Evolutionary conservation across 1,284 basidiomycete species (phyloP), one percentile per base, ranked within the genome.

Genomic region (Apiotrichum domesticum): DNA sequence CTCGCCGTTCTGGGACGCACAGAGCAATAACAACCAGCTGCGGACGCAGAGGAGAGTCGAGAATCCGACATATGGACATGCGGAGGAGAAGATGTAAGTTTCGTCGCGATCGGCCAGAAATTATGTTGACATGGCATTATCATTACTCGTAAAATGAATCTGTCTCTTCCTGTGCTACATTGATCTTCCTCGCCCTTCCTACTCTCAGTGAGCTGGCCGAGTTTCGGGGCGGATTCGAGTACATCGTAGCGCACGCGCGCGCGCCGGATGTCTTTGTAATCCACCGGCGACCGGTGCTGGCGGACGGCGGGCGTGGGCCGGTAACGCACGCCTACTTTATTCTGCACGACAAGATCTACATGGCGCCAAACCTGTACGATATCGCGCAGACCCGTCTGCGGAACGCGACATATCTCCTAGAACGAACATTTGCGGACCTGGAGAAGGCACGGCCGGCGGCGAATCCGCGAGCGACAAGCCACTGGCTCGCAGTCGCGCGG

Each of bases 1-100:
- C 53, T 74, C 72, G 14, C 73, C 73, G 4, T 75, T 75, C 62
- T 75, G 65, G 59, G 70, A 74, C 55, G 37, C 60, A 2, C 65
- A 67, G 41, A 72, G 68, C 32, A 75, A 75, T 51, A 75, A 75
- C 57, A 63, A 63, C 45, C 65, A 66, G 9, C 58, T 75, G 35
- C 52, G 73, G 5, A 71, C 69, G 0, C 73, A 75, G 49, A 47
- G 66, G 3, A 40, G 66, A 11, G 66, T 75, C 8, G 66, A 68
- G 53, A 67, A 71, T 37, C 70, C 69, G 10, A 63, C 59, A 1
- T 75, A 73, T 54, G 71, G 71, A 5, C 63, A 68, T 42, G 69
- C 67, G 1, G 61, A 74, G 56, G 73, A 74, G 62, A 70, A 69
- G 45, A 47, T 68, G 73, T 75, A 35, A 39, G 71, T 63, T 1